Evolutionary conservation across 805 yeast genomes (phyloP), one percentile per base, ranked within the genome.

Genomic region (Wickerhamomyces bisporus): DNA sequence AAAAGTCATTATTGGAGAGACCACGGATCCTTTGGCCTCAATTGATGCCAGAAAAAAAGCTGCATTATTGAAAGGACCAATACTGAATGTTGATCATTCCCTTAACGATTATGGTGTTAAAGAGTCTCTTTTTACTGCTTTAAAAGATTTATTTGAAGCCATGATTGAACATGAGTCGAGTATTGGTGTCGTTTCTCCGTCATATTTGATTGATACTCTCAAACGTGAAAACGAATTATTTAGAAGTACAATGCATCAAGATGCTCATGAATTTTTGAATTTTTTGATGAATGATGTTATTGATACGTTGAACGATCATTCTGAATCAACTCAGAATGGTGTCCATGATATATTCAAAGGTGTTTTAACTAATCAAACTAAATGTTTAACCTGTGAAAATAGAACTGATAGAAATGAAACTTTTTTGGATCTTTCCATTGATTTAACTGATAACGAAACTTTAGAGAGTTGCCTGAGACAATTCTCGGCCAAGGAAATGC

Each of bases 211-310:
- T 31, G 81, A 78, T 32, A 81, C 81, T 37, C 66, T 91, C 38
- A 91, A 87, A 58, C 74, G 74, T 40, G 89, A 86, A 47, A 93
- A 91, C 57, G 85, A 80, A 49, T 65, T 91, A 51, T 93, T 93
- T 60, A 70, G 95, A 44, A 81, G 87, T 40, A 79, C 85, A 30
- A 89, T 88, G 96, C 98, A 93, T 58, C 98, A 93, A 57, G 98
- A 93, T 66, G 97, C 98, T 5, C 98, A 93, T 61, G 98, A 93
- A 62, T 93, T 93, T 60, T 71, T 89, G 55, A 91, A 89, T 58
- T 89, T 85, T 54, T 58, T 89, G 48, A 66, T 93, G 37, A 93
- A 93, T 60, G 88, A 85, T 45, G 70, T 83, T 14, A 65, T 84
- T 35, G 76, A 73, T 20, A 55, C 50, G 24, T 38, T 61, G 62